Evolutionary conservation across 345 rosid species (phyloP).

Genomic region (Odontarrhena argentea): DNA sequence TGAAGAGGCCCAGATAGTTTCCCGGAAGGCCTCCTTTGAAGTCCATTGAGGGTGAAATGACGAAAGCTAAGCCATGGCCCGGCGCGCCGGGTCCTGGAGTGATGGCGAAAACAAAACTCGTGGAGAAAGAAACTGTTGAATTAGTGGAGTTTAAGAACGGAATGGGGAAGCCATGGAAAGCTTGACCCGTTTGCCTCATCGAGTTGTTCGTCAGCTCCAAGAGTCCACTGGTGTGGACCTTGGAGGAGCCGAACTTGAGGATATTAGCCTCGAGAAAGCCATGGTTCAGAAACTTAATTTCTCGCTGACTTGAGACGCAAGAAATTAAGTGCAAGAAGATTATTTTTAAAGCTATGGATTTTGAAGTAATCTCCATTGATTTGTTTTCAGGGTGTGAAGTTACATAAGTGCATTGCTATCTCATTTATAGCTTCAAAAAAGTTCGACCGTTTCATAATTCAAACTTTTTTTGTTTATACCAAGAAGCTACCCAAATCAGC

Average conservation of each 20-base stretch:
- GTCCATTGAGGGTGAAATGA: constrained; percentile 43
- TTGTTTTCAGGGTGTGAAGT: not conserved
- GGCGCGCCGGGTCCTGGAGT: constrained; percentile 31
- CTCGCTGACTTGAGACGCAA: constrained; percentile 35
- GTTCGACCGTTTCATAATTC: constrained; percentile 20
- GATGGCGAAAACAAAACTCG: constrained; percentile 50
- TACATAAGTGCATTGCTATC: not conserved
- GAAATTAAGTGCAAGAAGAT: constrained; percentile 22
- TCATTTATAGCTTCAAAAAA: constrained; percentile 27
- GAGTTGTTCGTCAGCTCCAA: constrained; percentile 61
- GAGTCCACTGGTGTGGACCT: constrained; percentile 50
- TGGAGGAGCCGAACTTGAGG: constrained; percentile 43
- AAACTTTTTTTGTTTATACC: constrained; percentile 25
- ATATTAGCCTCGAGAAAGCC: constrained; percentile 50
- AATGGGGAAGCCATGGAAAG: constrained; percentile 48
- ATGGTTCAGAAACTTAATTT: constrained; percentile 44
- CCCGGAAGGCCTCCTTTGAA: constrained; percentile 21
- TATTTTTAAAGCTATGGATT: constrained; percentile 11
- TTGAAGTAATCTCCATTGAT: constrained; percentile 24
- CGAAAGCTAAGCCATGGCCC: constrained; percentile 53
- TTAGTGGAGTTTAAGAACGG: constrained; percentile 28
- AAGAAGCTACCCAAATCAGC: not conserved
- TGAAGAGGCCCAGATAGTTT: constrained; percentile 56
- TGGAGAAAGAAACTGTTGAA: constrained; percentile 41
- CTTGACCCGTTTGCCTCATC: constrained; percentile 44